These are phyloP conservation scores for Hamamelis virginiana DNA, from an alignment of 164 flowering plant species.

Conservation along the genomic window DNA sequence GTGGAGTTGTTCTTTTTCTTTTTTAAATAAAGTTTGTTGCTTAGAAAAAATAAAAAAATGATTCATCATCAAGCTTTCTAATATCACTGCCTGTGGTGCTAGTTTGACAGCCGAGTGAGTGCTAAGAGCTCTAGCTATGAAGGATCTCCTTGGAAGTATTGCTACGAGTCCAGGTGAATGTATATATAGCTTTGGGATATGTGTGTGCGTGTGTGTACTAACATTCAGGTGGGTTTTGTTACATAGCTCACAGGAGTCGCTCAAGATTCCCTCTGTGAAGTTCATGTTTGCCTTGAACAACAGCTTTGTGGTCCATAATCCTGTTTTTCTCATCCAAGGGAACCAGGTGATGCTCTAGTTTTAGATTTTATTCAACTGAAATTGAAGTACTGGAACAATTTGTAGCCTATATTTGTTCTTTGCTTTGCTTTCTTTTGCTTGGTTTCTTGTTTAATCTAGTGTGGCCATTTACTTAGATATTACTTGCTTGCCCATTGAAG, in stretches of 20 bases:
- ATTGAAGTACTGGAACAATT: background rate
- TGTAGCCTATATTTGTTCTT: background rate
- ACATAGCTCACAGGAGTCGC: slow-evolving; percentile 46
- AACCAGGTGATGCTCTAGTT: slow-evolving; percentile 40
- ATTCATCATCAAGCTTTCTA: background rate
- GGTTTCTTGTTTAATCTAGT: background rate
- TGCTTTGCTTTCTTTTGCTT: background rate
- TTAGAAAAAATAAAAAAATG: too few species aligned
- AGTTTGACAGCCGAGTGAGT: slow-evolving; percentile 80
- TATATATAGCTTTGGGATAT: background rate
- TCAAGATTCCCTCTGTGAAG: slow-evolving; percentile 54
- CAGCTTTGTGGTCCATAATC: slow-evolving; percentile 67
- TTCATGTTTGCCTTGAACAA: slow-evolving; percentile 57
- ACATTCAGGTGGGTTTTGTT: slow-evolving; percentile 11
- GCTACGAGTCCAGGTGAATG: slow-evolving; percentile 74
- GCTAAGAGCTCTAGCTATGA: slow-evolving; percentile 48
- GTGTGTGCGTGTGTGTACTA: slow-evolving; percentile 4
- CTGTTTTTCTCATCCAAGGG: slow-evolving; percentile 43
- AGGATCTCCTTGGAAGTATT: slow-evolving; percentile 77
- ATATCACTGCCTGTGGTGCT: slow-evolving; percentile 3
- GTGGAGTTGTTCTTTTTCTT: too few species aligned
- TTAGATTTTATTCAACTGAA: background rate
- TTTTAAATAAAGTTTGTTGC: too few species aligned
- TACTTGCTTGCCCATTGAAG: background rate
- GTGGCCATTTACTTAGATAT: background rate